Evolutionary conservation across 23 red algal species (phyloP), one percentile per base, ranked within the genome.

Genomic region (Gracilaria gracilis): DNA sequence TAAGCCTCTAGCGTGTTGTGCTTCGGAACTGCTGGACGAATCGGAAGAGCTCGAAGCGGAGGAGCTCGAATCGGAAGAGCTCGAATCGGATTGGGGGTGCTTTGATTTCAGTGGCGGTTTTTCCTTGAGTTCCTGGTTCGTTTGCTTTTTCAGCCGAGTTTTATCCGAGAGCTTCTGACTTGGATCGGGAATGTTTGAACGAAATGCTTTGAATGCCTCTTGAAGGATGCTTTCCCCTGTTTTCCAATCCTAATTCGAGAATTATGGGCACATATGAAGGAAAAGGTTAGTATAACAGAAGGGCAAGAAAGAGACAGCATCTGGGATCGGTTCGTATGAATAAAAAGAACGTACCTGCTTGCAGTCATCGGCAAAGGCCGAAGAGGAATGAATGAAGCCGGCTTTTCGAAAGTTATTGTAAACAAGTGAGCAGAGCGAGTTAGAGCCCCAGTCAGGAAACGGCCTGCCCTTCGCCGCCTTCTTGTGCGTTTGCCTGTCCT

Each of bases 311-410:
- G 51, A 15, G 16, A 48, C 44, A 48, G 12, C 5, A 48, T 12
- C 12, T 48, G 12, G 44, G 44, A 5, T 12, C 7, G 44, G 51
- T 9, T 1, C 1, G 14, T 20, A 55, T 19, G 51, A 20, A 15
- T 19, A 1, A 55, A 55, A 15, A 14, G 24, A 29, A 62, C 67
- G 9, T 73, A 73, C 67, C 16, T 73, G 31, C 44, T 73, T 73
- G 35, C 36, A 73, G 34, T 73, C 67, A 73, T 73, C 67, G 35
- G 67, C 67, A 73, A 73, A 73, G 17, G 67, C 67, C 20, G 67
- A 37, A 73, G 67, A 35, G 5, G 67, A 40, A 21, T 73, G 67
- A 44, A 73, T 73, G 44, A 73, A 73, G 20, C 67, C 67, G 1
- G 67, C 67, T 40, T 37, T 24, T 73, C 35, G 13, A 35, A 73